Evolutionary conservation across 2,329 filamentous ascomycete genomes (phyloP), one percentile per base, ranked within the genome.

Genomic region (Neonectria faginata): DNA sequence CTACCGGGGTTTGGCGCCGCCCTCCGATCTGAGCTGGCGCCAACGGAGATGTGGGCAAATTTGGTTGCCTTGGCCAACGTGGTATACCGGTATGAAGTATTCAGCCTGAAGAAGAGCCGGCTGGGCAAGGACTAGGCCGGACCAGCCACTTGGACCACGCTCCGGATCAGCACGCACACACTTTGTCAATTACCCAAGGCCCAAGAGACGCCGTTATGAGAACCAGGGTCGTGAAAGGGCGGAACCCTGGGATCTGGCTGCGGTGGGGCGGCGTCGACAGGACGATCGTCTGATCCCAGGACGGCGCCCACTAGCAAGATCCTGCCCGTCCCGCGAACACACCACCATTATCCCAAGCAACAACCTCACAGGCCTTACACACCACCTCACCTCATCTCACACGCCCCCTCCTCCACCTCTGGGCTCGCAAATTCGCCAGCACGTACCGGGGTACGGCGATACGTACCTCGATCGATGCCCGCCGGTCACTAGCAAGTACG

Each of bases 171-270:
- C 8, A 25, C 25, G 59, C 42, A 33, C 51, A 39, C 56, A 42
- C 39, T 42, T 45, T 50, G 51, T 27, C 29, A 63, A 33, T 50
- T 50, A 50, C 42, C 25, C 25, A 25, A 25, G 25, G 25, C 25
- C 51, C 57, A 60, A 51, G 36, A 31, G 54, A 39, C 47, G 44
- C 62, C 53, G 58, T 22, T 60, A 55, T 51, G 25, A 65, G 53
- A 41, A 58, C 70, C 51, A 71, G 64, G 70, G 67, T 60, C 57
- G 59, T 52, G 60, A 73, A 65, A 69, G 62, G 67, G 70, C 71
- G 68, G 68, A 73, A 70, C 72, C 71, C 72, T 74, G 68, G 72
- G 72, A 74, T 74, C 72, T 74, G 72, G 69, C 72, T 72, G 65
- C 45, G 61, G 70, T 71, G 72, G 72, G 70, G 70, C 67, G 55